Base-by-base conservation (phyloP, 495 filamentous ascomycete genomes). In the Penicillium atrosanguineum region DNA sequence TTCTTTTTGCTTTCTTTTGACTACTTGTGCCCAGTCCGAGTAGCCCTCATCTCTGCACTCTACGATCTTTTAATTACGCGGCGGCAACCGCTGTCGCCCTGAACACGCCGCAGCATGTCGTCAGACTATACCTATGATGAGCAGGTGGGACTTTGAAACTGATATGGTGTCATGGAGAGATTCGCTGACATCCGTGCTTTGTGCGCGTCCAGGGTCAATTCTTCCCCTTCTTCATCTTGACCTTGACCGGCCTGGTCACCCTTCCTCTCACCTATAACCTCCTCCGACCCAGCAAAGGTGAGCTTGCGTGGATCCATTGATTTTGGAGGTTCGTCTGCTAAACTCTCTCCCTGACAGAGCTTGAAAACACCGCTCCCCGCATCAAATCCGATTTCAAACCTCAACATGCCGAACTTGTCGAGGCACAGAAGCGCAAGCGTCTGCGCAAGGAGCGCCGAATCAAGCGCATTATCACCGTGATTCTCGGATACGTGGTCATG, bases 101-200 rank as follows among this genome's bases (percentile, higher is more conserved):
- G 56, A 75, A 61, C 41, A 53, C 57, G 55, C 63, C 65, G 70
- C 83, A 83, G 67, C 63, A 95, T 95, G 90, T 92, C 90, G 65
- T 90, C 90, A 60, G 94, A 97, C 70, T 98, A 98, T 79, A 93
- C 87, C 61, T 98, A 98, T 74, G 94, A 98, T 82, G 90, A 96
- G 65, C 81, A 91, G 85, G 87, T 88, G 60, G 39, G 74, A 38
- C 34, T 19, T 52, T 18, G 15, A 11, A 6, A 29, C 18, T 16
- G 6, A 21, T 8, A 25, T n/a, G 16, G 9, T 12, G 54, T 38
- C 18, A 18, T 20, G 15, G 23, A 21, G 1, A 7, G 7, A 31
- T 29, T 6, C 23, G 25, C 44, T 69, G 19, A 64, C 47, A 31
- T 28, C 8, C 20, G 18, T 14, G 11, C n/a, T 18, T 48, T 38